Conservation (phyloP, 2,329 filamentous ascomycete genomes). For the Sporothrix phasma region DNA sequence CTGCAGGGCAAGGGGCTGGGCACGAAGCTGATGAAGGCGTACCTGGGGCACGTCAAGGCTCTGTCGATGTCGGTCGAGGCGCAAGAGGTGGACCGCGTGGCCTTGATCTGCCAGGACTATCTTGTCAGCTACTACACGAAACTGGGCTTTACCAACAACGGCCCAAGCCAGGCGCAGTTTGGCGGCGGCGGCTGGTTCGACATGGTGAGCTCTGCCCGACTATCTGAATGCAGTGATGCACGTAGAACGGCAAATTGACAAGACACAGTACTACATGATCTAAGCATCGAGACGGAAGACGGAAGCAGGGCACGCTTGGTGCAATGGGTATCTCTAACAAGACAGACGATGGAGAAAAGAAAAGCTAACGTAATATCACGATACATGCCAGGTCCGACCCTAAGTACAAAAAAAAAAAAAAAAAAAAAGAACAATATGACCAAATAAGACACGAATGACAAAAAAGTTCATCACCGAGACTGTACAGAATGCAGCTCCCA, state of each 20-base stretch:
- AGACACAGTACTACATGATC: conserved; percentile 5
- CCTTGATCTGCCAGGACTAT: conserved; percentile 66
- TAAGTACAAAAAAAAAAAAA: background rate
- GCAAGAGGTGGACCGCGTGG: conserved; percentile 45
- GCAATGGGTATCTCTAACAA: background rate
- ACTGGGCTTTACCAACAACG: conserved; percentile 61
- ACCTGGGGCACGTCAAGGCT: conserved; percentile 58
- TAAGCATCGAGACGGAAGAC: too few species aligned
- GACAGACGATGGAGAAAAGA: background rate
- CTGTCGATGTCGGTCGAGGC: conserved; percentile 47
- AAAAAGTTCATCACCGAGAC: background rate
- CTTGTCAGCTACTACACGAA: conserved; percentile 65
- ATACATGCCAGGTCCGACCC: background rate
- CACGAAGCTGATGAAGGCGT: conserved; percentile 62
- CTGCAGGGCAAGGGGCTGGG: conserved; percentile 68
- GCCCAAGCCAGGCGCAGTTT: conserved; percentile 59
- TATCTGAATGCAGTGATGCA: too few species aligned
- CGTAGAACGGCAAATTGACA: background rate
- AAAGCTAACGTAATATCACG: background rate
- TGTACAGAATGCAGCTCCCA: background rate
- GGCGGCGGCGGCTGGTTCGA: conserved; percentile 75
- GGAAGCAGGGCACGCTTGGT: background rate
- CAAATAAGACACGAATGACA: too few species aligned
- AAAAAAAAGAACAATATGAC: too few species aligned
- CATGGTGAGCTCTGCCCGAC: conserved; percentile 52